phyloP scores from a whole-genome alignment of 2,329 filamentous ascomycete genomes.

The Colletotrichum cuscutae region DNA sequence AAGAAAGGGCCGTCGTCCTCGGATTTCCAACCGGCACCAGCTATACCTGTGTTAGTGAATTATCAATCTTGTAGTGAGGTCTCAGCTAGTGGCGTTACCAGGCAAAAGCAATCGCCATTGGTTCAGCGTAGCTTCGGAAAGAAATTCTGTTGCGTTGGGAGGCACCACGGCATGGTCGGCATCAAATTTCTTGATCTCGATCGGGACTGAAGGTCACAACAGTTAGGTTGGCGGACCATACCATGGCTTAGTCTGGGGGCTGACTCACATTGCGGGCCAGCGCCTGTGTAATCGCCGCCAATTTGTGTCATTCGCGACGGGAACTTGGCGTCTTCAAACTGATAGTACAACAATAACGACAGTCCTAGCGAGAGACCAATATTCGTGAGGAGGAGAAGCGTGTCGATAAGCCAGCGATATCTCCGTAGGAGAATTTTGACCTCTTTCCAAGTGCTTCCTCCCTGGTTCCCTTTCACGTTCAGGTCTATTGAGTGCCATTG shows the following conservation, averaged over 20 bases:
- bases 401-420: constrained; percentile 31
- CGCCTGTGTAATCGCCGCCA: constrained; percentile 50
- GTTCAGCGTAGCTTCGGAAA: constrained; percentile 46
- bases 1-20: constrained; percentile 49
- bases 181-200: constrained; percentile 49
- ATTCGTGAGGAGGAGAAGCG: constrained; percentile 27
- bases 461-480: not conserved
- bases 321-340: constrained; percentile 20
- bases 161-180: constrained; percentile 52
- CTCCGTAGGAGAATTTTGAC: constrained; percentile 12
- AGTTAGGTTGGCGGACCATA: constrained; percentile 13
- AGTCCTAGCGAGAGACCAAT: constrained; percentile 25
- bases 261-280: constrained; percentile 47
- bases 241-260: not conserved
- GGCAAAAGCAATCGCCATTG: constrained; percentile 54
- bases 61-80: too few species aligned
- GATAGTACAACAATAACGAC: constrained; percentile 33
- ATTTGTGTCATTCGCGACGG: constrained; percentile 43
- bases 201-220: constrained; percentile 42
- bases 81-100: constrained; percentile 38
- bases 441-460: not conserved
- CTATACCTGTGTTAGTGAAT: constrained; percentile 29
- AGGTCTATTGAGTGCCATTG: constrained; percentile 31
- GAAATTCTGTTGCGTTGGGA: constrained; percentile 50
- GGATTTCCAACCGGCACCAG: constrained; percentile 47